Conservation (phyloP, 352 stramenopile species). For the Aphanomyces cochlioides region DNA sequence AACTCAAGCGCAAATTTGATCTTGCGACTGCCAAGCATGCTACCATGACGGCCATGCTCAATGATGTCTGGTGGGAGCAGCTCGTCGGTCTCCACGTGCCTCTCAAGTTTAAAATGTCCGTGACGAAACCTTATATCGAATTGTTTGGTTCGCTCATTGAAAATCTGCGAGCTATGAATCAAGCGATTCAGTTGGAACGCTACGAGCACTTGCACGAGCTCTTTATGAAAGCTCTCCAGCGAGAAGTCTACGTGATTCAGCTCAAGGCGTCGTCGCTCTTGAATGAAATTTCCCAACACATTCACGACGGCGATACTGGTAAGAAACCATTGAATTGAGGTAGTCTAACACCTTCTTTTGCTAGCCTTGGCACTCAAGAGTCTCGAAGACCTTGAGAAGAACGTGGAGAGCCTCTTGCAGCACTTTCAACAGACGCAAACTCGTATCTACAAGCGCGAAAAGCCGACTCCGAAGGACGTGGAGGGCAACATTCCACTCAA, state of each 20-base stretch:
- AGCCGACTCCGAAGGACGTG: slow-evolving; percentile 59
- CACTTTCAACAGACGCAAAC: slow-evolving; percentile 61
- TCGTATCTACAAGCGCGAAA: slow-evolving; percentile 47
- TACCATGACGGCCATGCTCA: slow-evolving; percentile 53
- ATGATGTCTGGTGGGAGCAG: slow-evolving; percentile 81
- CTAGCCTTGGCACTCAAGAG: slow-evolving; percentile 50
- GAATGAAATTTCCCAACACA: slow-evolving; percentile 60
- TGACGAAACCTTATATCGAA: slow-evolving; percentile 64
- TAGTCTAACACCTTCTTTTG: not conserved
- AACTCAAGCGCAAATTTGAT: slow-evolving; percentile 74
- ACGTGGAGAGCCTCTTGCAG: slow-evolving; percentile 68
- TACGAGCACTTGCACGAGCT: slow-evolving; percentile 69
- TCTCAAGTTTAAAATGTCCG: slow-evolving; percentile 68
- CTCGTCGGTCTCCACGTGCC: slow-evolving; percentile 59
- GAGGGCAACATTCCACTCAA: slow-evolving; percentile 77
- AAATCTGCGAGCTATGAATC: slow-evolving; percentile 64
- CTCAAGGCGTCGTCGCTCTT: slow-evolving; percentile 57
- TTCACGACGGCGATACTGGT: slow-evolving; percentile 46
- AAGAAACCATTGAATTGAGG: slow-evolving; percentile 26
- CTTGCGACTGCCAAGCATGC: slow-evolving; percentile 42
- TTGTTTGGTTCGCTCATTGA: slow-evolving; percentile 64
- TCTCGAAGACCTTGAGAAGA: slow-evolving; percentile 46
- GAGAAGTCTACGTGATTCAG: slow-evolving; percentile 78
- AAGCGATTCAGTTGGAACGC: slow-evolving; percentile 75
- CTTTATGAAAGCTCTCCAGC: slow-evolving; percentile 79